Evolutionary conservation across 306 rosid species (phyloP), one percentile per base, ranked within the genome.

Genomic region (Echinosophora koreensis): DNA sequence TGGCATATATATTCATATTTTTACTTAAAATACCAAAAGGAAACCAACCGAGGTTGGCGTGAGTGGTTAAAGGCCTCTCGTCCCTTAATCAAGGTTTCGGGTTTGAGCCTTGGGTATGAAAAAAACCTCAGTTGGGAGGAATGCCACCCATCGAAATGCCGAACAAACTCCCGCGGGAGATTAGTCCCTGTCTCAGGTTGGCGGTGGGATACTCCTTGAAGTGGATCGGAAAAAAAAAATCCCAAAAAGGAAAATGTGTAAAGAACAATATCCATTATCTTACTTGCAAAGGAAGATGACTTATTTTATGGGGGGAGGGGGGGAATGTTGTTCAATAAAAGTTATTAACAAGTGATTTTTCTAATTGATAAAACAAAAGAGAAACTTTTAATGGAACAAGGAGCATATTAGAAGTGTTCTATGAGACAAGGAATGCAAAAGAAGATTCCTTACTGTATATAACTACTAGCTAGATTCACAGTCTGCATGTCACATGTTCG

Each of bases 21-120:
- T 74, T 38, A 84, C 18, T 62, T 35, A 46, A 49, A 74, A 35
- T 47, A 51, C 61, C n/a, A 42, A 74, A 57, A 71, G n/a, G n/a
- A n/a, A n/a, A 22, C 22, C 22, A 22, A 22, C 22, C 1, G 22
- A 22, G 1, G 1, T 22, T 22, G 22, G 1, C 1, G 22, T 22
- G 22, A 22, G 22, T 22, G 22, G 22, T 22, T 22, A 22, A 22
- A 22, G 22, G 22, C 1, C 22, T n/a, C n/a, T n/a, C n/a, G n/a
- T n/a, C n/a, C n/a, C n/a, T n/a, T n/a, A n/a, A n/a, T n/a, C n/a
- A n/a, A n/a, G 22, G 22, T 22, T 1, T 22, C 22, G 22, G 22
- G 22, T 22, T 22, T 1, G 22, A 22, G 22, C 1, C 22, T 22
- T 22, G 22, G 22, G 22, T 22, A 22, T 22, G 22, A 1, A 22